Evolutionary conservation across 1,284 basidiomycete species (phyloP).

Genomic region (Leccinum pachyderme): DNA sequence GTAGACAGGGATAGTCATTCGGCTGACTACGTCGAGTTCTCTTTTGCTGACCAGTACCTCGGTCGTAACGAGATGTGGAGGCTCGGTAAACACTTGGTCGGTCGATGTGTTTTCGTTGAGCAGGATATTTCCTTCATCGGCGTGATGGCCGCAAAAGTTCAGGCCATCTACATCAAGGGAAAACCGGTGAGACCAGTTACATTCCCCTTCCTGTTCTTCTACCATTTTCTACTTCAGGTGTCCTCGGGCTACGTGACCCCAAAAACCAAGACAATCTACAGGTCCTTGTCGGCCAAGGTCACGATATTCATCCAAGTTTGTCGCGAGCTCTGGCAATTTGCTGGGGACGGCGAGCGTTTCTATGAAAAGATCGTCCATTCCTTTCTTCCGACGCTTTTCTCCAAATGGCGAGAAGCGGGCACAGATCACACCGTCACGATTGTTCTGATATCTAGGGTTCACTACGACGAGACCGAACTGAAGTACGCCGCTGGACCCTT

Average conservation of each 20-base stretch:
- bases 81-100: conserved; percentile 71
- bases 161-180: conserved; percentile 68
- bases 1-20: conserved; percentile 62
- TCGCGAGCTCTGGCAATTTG: conserved; percentile 95
- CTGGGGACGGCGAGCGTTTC: conserved; percentile 93
- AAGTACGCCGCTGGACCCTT: conserved; percentile 77
- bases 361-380: conserved; percentile 96
- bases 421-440: conserved; percentile 95
- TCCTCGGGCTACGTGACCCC: conserved; percentile 81
- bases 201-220: conserved; percentile 7
- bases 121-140: conserved; percentile 79
- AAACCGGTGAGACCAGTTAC: conserved; percentile 47
- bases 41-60: conserved; percentile 90
- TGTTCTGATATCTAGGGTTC: conserved; percentile 91
- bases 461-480: conserved; percentile 84
- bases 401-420: conserved; percentile 76
- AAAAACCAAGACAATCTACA: conserved; percentile 85
- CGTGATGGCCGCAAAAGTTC: conserved; percentile 76
- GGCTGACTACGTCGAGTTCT: conserved; percentile 84
- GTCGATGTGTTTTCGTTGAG: conserved; percentile 69
- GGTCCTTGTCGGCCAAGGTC: conserved; percentile 88
- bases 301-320: conserved; percentile 96
- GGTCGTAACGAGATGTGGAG: conserved; percentile 95
- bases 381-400: conserved; percentile 84
- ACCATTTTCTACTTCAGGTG: conserved; percentile 44